These are phyloP conservation scores for Lepidium aucheri DNA, from an alignment of 345 rosid genomes.

Conservation along the genomic window DNA sequence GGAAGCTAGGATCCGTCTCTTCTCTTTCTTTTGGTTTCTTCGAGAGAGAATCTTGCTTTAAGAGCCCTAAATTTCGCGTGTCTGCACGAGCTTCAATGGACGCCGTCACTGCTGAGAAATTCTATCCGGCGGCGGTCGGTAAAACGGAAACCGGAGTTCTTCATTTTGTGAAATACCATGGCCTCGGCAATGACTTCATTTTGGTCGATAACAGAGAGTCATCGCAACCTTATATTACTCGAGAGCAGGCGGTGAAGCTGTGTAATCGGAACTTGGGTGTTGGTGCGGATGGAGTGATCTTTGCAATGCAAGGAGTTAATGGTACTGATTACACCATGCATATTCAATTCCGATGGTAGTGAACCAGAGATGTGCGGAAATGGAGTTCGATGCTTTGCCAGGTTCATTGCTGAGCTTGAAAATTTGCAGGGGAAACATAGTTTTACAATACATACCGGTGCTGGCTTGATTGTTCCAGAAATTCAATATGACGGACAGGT, in stretches of 20 bases:
- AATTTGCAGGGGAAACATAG: slow-evolving; percentile 61
- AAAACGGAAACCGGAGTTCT: slow-evolving; percentile 50
- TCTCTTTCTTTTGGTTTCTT: slow-evolving; percentile 8
- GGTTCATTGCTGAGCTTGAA: slow-evolving; percentile 76
- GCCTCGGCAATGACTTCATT: slow-evolving; percentile 97
- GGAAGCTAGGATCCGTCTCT: slow-evolving; percentile 5
- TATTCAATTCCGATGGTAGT: slow-evolving; percentile 91
- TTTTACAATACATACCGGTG: slow-evolving; percentile 82
- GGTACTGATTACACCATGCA: slow-evolving; percentile 87
- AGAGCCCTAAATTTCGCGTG: slow-evolving; percentile 22
- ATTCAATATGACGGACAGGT: slow-evolving; percentile 75
- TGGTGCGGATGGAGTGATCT: slow-evolving; percentile 97
- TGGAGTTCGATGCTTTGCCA: slow-evolving; percentile 93
- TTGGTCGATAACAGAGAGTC: slow-evolving; percentile 89
- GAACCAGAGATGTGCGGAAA: slow-evolving; percentile 99
- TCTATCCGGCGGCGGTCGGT: slow-evolving; percentile 29
- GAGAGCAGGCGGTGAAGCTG: slow-evolving; percentile 81
- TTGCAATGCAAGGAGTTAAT: slow-evolving; percentile 79
- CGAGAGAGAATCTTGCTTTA: slow-evolving; percentile 10
- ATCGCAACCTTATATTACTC: slow-evolving; percentile 55
- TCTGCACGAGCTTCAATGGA: slow-evolving; percentile 37
- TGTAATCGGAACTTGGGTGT: slow-evolving; percentile 91
- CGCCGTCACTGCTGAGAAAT: slow-evolving; percentile 30
- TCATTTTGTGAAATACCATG: slow-evolving; percentile 88
- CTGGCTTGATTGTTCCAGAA: slow-evolving; percentile 91